Base-by-base conservation (phyloP, 306 rosid species). In the Abrus precatorius region DNA sequence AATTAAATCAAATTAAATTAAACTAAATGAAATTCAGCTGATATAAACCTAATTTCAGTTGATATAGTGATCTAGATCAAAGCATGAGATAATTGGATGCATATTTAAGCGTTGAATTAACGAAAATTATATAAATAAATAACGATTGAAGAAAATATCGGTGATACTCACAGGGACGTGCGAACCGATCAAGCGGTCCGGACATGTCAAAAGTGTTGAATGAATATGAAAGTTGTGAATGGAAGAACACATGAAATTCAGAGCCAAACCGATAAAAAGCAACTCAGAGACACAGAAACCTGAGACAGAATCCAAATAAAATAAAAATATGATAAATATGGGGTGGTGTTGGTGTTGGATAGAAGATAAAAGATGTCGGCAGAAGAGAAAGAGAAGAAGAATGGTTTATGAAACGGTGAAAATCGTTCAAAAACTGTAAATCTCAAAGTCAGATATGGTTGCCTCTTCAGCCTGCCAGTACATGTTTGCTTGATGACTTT, bases 111-210 rank as follows among this genome's bases (percentile, higher is more conserved):
- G 67, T n/a, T 34, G 34, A 82, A 68, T 75, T 47, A 45, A 44
- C 45, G 9, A 69, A 71, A 3, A 69, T 70, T 3, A 20, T 20
- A 20, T 20, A 30, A 40, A 3, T 12, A 32, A 66, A 78, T 78
- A 29, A 9, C 9, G 49, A 59, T 74, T 2, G 5, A 59, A 52
- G n/a, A 13, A 55, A 70, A 53, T 30, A 38, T 36, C 6, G 57
- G 41, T 13, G 29, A 41, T 65, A 91, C 97, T 90, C 76, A 94
- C 98, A 94, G 60, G 97, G 97, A 80, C 86, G 89, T 40, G 98
- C 91, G 86, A 95, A 91, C 30, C 93, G 92, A 85, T 92, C 97
- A 28, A 92, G 91, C 8, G 94, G 88, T 9, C 98, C 96, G 4
- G 98, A 90, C 98, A 95, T 95, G 79, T 73, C 34, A 45, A 76